Base-by-base conservation (phyloP, 148 eudicot species). In the Camellia japonica region DNA sequence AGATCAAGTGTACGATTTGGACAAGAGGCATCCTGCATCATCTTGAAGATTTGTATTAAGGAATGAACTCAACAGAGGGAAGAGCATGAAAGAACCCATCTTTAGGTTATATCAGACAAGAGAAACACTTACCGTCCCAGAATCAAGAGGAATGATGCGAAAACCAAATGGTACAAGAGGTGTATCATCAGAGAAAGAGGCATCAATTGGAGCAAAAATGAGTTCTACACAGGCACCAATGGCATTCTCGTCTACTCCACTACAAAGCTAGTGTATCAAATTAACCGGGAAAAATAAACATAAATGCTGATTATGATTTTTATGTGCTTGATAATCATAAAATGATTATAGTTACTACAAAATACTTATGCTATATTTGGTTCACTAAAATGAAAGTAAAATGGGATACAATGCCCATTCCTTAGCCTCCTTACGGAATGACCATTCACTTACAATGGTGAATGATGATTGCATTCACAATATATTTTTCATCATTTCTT, bases 151-250 rank as follows among this genome's bases (percentile, higher is more conserved):
- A 78, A 94, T 90, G 63, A 94, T 90, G 68, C 97, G 94, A 81
- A 94, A 94, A 62, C 98, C 98, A 75, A 95, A 94, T n/a, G 98
- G 93, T 41, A 94, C 87, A 61, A 94, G 95, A 15, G 98, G 97
- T 60, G 98, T 95, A 69, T 94, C 93, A 74, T 94, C 98, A 19
- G 97, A n/a, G n/a, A n/a, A n/a, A n/a, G n/a, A n/a, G n/a, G n/a
- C n/a, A n/a, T n/a, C n/a, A n/a, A n/a, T n/a, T n/a, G n/a, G n/a
- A n/a, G n/a, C n/a, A n/a, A n/a, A n/a, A n/a, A n/a, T n/a, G n/a
- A n/a, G n/a, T n/a, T n/a, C n/a, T n/a, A n/a, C n/a, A n/a, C n/a
- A n/a, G n/a, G n/a, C n/a, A n/a, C n/a, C n/a, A n/a, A n/a, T n/a
- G n/a, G n/a, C n/a, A n/a, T n/a, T n/a, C n/a, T n/a, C n/a, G n/a